A percentile compares a stretch with the other conserved stretches of the same genome.
Conservation (phyloP, 305 asterid species). For the Rubia tinctorum region DNA sequence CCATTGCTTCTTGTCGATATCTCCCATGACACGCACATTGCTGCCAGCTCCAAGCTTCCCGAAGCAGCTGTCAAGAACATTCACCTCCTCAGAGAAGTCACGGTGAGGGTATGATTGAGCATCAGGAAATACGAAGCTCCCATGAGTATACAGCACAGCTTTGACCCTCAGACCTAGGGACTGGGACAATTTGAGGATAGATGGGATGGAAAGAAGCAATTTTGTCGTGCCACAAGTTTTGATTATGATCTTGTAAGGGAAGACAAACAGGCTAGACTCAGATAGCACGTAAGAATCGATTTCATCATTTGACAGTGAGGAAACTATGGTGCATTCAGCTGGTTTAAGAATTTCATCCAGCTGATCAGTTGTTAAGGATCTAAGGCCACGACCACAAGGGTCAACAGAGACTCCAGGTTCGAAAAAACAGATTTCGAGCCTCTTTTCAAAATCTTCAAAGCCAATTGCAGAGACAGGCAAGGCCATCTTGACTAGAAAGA, state of each 20-base stretch:
- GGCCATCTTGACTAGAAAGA: slow-evolving; percentile 47
- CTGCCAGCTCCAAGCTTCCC: slow-evolving; percentile 53
- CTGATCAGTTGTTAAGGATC: slow-evolving; percentile 56
- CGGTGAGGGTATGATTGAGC: slow-evolving; percentile 83
- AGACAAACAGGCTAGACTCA: slow-evolving; percentile 86
- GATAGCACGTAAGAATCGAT: slow-evolving; percentile 84
- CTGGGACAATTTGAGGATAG: slow-evolving; percentile 50
- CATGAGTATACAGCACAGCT: slow-evolving; percentile 66
- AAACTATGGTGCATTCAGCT: slow-evolving; percentile 86
- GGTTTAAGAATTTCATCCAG: slow-evolving; percentile 69
- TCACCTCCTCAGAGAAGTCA: slow-evolving; percentile 67
- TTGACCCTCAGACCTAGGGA: slow-evolving; percentile 46
- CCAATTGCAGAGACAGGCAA: slow-evolving; percentile 67
- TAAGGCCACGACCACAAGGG: slow-evolving; percentile 52
- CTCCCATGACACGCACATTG: slow-evolving; percentile 61
- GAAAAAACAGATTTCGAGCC: slow-evolving; percentile 71
- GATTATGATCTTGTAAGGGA: slow-evolving; percentile 65
- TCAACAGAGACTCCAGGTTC: slow-evolving; percentile 53
- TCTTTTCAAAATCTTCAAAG: slow-evolving; percentile 85
- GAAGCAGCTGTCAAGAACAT: slow-evolving; percentile 56
- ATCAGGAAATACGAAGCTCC: slow-evolving; percentile 71
- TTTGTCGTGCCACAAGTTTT: slow-evolving; percentile 92
- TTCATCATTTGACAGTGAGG: slow-evolving; percentile 62
- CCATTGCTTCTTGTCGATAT: slow-evolving; percentile 61
- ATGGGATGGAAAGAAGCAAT: slow-evolving; percentile 72